Evolutionary conservation across 495 filamentous ascomycete species (phyloP), one percentile per base, ranked within the genome.

Genomic region (Beverwykella pulmonaria): DNA sequence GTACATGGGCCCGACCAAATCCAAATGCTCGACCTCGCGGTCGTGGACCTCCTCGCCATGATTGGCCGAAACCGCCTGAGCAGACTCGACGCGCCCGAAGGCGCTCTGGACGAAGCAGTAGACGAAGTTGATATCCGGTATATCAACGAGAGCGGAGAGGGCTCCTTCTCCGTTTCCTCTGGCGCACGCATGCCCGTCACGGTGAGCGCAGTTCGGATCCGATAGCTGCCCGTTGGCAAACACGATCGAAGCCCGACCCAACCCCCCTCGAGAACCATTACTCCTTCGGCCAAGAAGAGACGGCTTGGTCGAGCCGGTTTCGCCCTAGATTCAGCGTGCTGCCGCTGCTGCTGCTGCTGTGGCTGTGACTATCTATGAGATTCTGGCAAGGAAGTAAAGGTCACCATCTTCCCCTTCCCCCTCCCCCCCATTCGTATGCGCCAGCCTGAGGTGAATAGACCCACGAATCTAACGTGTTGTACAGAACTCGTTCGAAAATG

Each of bases 111-210:
- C 27, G 39, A 63, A 52, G 63, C 58, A n/a, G 64, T 71, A 27
- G 65, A 68, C 39, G 68, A 67, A 25, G 10, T 71, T 14, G 68
- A 71, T 23, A 63, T 71, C 15, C 63, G 63, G 4, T 71, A 67
- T 52, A 27, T 71, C 46, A 71, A 48, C 59, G 68, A 71, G 60
- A 67, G 54, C 53, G 63, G 68, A 26, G 63, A 67, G 27, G 68
- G 63, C 20, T 59, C 63, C 19, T 67, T 60, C 48, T 30, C 63
- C n/a, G 25, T 71, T 20, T 63, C 68, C 20, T 63, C 63, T 36
- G 58, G 58, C 32, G 32, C 64, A 14, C 58, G 59, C 20, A 63
- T 71, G 34, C 63, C 68, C 20, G 68, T 67, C 15, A 71, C 68
- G 53, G 68, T 71, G 59, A 67, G 63, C 29, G 27, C 22, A 46